Evolutionary conservation across 805 yeast species (phyloP).

Genomic region (Pichia kluyveri): DNA sequence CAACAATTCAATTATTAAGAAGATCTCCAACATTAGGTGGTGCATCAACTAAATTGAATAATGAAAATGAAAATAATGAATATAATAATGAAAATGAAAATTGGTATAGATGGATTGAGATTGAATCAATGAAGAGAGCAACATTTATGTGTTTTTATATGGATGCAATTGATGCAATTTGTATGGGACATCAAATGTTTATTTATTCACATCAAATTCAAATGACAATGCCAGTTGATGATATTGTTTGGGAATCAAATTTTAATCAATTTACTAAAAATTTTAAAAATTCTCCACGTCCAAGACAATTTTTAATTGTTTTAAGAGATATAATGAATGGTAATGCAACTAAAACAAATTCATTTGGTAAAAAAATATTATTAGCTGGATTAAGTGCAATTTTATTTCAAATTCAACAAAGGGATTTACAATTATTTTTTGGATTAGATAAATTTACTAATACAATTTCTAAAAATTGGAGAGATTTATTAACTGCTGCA

Average conservation of each 20-base stretch:
- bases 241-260: conserved; percentile 42
- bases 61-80: conserved; percentile 13
- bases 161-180: conserved; percentile 70
- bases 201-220: conserved; percentile 53
- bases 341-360: conserved; percentile 35
- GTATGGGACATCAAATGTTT: conserved; percentile 65
- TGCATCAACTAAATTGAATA: conserved; percentile 35
- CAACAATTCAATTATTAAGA: conserved; percentile 68
- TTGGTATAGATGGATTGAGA: conserved; percentile 67
- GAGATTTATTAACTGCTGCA: conserved; percentile 59
- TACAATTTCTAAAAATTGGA: conserved; percentile 45
- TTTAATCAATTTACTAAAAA: conserved; percentile 14
- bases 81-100: conserved; percentile 17
- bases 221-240: conserved; percentile 54
- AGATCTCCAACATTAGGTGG: conserved; percentile 74
- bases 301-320: conserved; percentile 43
- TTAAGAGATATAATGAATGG: conserved; percentile 51
- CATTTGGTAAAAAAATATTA: conserved; percentile 59
- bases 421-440: conserved; percentile 52
- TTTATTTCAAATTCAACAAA: conserved; percentile 64
- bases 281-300: conserved; percentile 20
- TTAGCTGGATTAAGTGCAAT: conserved; percentile 60
- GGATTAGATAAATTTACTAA: conserved; percentile 30
- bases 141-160: conserved; percentile 76
- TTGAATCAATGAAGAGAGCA: conserved; percentile 68